Percentiles rank a stretch among this genome's conserved stretches.
Evolutionary conservation across 192 early-diverging fungal genomes (phyloP).

Genomic region (Coemansia sp.): DNA sequence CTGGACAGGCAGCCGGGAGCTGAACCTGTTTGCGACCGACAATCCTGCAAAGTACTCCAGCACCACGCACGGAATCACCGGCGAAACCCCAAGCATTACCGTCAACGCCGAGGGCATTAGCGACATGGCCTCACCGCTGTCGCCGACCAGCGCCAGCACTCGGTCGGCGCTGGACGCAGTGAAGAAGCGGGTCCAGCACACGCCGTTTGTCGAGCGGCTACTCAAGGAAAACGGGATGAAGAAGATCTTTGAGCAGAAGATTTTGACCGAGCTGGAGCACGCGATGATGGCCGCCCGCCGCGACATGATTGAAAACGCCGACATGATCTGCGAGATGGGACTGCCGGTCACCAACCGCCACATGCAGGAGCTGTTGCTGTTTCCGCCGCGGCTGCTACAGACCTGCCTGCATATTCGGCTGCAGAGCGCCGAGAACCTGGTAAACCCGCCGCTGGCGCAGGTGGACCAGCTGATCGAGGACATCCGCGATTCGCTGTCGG

Average conservation of each 20-base stretch:
- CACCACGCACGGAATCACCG: constrained; percentile 30
- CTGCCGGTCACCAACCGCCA: constrained; percentile 66
- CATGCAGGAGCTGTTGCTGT: constrained; percentile 66
- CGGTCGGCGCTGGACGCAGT: not conserved
- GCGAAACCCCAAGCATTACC: not conserved
- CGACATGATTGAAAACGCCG: constrained; percentile 66
- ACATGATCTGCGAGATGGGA: constrained; percentile 63
- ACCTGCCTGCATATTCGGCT: constrained; percentile 74
- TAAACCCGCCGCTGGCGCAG: constrained; percentile 37
- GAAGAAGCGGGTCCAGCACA: constrained; percentile 28
- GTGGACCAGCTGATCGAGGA: constrained; percentile 80
- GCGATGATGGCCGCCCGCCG: constrained; percentile 61
- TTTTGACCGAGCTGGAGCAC: constrained; percentile 58
- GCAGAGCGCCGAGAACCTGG: constrained; percentile 55
- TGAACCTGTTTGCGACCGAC: constrained; percentile 31
- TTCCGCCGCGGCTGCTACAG: constrained; percentile 77
- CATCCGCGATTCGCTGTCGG: constrained; percentile 63
- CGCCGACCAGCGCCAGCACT: not conserved
- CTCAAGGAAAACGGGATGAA: constrained; percentile 77
- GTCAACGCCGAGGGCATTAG: not conserved
- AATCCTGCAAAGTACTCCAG: constrained; percentile 8
- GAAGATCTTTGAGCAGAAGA: constrained; percentile 70
- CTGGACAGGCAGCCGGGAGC: constrained; percentile 71
- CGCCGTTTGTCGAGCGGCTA: constrained; percentile 80
- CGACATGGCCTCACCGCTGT: not conserved